Evolutionary conservation across 2,329 filamentous ascomycete species (phyloP), one percentile per base, ranked within the genome.

Genomic region (Sporothrix brasiliensis): DNA sequence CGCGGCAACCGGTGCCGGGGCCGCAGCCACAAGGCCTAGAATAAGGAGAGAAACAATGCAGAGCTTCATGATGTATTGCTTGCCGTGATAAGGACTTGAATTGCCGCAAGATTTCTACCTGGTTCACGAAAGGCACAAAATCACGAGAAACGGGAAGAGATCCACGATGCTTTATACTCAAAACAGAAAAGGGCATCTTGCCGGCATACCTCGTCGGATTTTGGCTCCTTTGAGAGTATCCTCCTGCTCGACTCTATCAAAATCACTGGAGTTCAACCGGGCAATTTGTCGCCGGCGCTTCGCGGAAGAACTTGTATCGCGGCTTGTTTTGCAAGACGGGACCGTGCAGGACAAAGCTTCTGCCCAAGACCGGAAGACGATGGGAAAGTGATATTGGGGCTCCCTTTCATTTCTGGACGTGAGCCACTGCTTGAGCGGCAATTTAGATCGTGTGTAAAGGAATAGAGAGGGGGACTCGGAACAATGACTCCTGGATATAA

Each of bases 61-160:
- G n/a, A 67, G 19, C 52, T 67, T 44, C 65, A 67, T 67, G 13
- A n/a, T 67, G 63, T 66, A 41, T 27, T 44, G 58, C 21, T 16
- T 16, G 16, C 58, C 39, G 58, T 24, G 58, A 24, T 13, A 13
- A 5, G 34, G 7, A 21, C 10, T 47, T 24, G n/a, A 16, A 27
- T 13, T 44, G 21, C 21, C n/a, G 21, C 11, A 44, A 19, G 34
- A 30, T 63, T 13, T 47, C 58, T 27, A 21, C 39, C 39, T 63
- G 39, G 39, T n/a, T 19, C 2, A 63, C 2, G 39, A 63, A 24
- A 27, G n/a, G 6, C 39, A 24, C 13, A 7, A 27, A 34, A 10
- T 3, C 39, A 63, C 58, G 21, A 63, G 39, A 63, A 47, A 47
- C 58, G 58, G 58, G 39, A 19, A 63, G 58, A 63, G 13, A 63